Percentiles rank a stretch among this genome's conserved stretches.
Evolutionary conservation across 345 rosid species (phyloP).

Genomic region (Populus deltoides): DNA sequence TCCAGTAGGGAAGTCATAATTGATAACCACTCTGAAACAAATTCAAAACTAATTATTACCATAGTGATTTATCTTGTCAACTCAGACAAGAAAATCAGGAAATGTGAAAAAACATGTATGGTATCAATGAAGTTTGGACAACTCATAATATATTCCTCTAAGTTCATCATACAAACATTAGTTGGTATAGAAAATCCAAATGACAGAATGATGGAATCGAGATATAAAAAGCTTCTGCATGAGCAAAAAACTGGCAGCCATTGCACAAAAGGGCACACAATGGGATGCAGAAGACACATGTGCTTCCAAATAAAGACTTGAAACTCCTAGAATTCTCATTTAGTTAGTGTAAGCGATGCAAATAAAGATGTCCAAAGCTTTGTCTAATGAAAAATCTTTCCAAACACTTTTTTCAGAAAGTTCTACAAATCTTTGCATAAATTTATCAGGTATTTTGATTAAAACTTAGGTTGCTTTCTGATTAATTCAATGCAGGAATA

Average conservation of each 20-base stretch:
- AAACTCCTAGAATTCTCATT: background rate
- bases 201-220: background rate
- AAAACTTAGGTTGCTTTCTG: background rate
- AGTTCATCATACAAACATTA: background rate
- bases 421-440: background rate
- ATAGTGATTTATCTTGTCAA: background rate
- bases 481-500: background rate
- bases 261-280: background rate
- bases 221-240: background rate
- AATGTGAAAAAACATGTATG: background rate
- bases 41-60: background rate
- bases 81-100: background rate
- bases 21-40: slow-evolving; percentile 74
- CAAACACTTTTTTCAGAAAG: background rate
- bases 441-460: background rate
- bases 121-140: background rate
- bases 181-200: background rate
- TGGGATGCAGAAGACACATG: background rate
- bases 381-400: background rate
- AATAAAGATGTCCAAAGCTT: background rate
- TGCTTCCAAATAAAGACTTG: background rate
- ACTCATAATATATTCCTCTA: background rate
- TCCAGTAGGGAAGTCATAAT: slow-evolving; percentile 95
- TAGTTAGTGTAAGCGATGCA: background rate
- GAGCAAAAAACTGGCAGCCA: background rate